phyloP scores from a whole-genome alignment of 2,329 filamentous ascomycete genomes.

The Mariannaea sp. region DNA sequence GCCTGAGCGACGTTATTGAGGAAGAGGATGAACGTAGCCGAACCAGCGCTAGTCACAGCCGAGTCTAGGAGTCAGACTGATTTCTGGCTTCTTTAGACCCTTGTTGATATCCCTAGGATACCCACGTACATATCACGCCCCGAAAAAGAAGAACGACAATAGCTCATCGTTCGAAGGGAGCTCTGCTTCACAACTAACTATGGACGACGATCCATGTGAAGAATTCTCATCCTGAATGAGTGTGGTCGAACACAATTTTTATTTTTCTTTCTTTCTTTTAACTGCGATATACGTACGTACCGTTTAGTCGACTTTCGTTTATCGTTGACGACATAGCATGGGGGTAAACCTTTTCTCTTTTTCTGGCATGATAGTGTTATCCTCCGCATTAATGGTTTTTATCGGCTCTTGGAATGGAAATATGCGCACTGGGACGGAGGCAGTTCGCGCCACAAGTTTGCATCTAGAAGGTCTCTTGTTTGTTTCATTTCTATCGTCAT shows the following conservation, averaged over 20 bases:
- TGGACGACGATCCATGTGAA: conserved; percentile 6
- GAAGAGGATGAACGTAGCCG: conserved; percentile 83
- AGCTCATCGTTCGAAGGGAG: conserved; percentile 14
- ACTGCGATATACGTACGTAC: conserved; percentile 2
- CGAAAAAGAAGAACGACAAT: conserved; percentile 24
- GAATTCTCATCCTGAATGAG: conserved; percentile 5
- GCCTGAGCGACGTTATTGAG: conserved; percentile 85
- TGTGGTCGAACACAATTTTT: not conserved
- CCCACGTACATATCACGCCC: conserved; percentile 26
- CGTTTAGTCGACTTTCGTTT: conserved; percentile 22
- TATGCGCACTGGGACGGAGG: conserved; percentile 28
- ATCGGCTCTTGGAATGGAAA: conserved; percentile 15
- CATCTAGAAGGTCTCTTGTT: conserved; percentile 32
- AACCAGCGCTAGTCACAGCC: conserved; percentile 71
- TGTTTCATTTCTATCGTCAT: conserved; percentile 4
- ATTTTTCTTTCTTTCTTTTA: not conserved
- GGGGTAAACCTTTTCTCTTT: conserved; percentile 6
- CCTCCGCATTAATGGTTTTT: conserved; percentile 21
- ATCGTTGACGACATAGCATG: conserved; percentile 30
- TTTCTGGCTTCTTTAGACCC: not conserved
- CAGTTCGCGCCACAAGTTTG: conserved; percentile 32
- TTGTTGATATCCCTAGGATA: conserved; percentile 13
- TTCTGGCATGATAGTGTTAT: conserved; percentile 20
- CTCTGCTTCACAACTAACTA: conserved; percentile 4
- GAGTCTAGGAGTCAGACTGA: conserved; percentile 41